These are phyloP conservation scores for Beta lomatogona DNA, from an alignment of 179 eudicot genomes.

Conservation along the genomic window DNA sequence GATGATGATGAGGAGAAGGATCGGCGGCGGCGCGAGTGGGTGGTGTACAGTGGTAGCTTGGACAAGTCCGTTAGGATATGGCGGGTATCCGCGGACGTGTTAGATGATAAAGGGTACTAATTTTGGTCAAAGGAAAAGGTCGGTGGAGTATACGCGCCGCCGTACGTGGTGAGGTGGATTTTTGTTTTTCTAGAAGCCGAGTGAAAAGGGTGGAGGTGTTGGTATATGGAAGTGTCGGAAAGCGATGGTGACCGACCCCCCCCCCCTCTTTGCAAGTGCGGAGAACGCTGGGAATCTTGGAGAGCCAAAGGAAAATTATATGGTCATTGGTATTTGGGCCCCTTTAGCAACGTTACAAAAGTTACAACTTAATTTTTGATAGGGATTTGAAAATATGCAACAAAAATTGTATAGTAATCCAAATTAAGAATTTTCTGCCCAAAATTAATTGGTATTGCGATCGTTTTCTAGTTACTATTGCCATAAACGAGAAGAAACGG, in stretches of 20 bases:
- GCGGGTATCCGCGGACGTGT: conserved; percentile 30
- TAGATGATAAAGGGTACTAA: neutral
- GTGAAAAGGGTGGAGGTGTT: neutral
- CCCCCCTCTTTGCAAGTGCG: neutral
- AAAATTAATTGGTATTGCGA: neutral
- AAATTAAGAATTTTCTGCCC: neutral
- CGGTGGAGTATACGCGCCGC: conserved; percentile 15
- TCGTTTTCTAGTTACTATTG: neutral
- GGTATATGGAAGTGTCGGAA: neutral
- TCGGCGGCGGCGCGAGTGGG: conserved; percentile 26
- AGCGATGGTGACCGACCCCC: conserved; percentile 22
- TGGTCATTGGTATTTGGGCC: too few species aligned
- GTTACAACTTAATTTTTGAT: neutral
- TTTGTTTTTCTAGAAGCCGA: neutral
- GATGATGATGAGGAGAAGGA: neutral
- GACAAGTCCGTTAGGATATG: conserved; percentile 43
- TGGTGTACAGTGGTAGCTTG: conserved; percentile 46
- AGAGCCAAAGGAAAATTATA: conserved; percentile 4
- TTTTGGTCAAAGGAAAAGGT: neutral
- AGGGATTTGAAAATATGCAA: neutral
- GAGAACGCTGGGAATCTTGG: conserved; percentile 22
- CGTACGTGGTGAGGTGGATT: neutral
- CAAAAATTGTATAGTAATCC: conserved; percentile 4
- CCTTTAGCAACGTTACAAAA: conserved; percentile 16
- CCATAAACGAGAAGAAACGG: conserved; percentile 12